These are phyloP conservation scores for Kazachstania martiniae DNA, from an alignment of 805 yeast genomes.

Conservation along the genomic window DNA sequence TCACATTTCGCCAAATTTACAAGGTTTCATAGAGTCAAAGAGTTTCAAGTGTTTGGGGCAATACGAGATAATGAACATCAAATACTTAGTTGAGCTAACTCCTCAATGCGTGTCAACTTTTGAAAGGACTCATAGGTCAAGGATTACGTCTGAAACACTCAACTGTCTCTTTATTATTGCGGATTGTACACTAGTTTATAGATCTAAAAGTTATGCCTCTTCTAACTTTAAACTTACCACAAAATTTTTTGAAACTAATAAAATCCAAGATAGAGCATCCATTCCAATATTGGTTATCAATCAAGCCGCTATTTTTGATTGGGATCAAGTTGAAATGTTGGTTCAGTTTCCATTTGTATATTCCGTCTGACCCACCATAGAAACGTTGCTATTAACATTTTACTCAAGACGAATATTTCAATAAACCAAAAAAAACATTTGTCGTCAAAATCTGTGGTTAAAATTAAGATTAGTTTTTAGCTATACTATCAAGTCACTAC, in stretches of 20 bases:
- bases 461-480: too few species aligned
- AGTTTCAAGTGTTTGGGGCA: constrained; percentile 18
- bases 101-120: constrained; percentile 20
- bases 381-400: too few species aligned
- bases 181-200: constrained; percentile 8
- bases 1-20: constrained; percentile 17
- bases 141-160: constrained; percentile 20
- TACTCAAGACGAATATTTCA: too few species aligned
- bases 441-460: too few species aligned
- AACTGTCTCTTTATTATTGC: constrained; percentile 21
- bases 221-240: too few species aligned
- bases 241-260: neutral
- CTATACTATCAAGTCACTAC: too few species aligned
- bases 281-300: constrained; percentile 9
- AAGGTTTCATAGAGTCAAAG: constrained; percentile 14
- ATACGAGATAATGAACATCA: constrained; percentile 16
- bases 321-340: constrained; percentile 16
- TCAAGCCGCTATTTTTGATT: constrained; percentile 17
- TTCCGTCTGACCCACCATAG: too few species aligned
- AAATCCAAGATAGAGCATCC: neutral
- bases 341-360: constrained; percentile 10
- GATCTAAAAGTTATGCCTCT: too few species aligned
- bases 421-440: too few species aligned
- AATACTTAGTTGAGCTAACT: constrained; percentile 26
- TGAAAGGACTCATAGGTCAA: constrained; percentile 14